Base-by-base conservation (phyloP, 371 early-diverging fungal genomes). In the Lichtheimia hyalospora region DNA sequence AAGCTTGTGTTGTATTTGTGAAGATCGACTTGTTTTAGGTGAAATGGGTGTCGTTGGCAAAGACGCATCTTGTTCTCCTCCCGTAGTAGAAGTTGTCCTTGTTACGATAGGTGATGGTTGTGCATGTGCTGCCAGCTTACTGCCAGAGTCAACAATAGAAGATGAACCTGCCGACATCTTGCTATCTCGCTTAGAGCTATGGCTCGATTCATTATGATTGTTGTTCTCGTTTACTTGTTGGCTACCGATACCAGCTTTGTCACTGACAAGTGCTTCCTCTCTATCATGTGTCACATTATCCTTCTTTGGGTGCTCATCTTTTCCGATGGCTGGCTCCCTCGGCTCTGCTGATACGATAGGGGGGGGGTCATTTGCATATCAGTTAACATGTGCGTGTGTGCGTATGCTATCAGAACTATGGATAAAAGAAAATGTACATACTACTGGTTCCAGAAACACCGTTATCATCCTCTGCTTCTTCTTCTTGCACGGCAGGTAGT, bases 41-140 rank as follows among this genome's bases (percentile, higher is more conserved):
- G 59, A 58, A 21, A 58, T 41, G 2, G 60, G 60, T 3, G 60
- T 60, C 6, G 62, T 52, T 23, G 62, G 51, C 13, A 55, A 14
- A 7, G 46, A 39, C 3, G 54, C 5, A 7, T 23, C 12, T n/a
- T 23, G 18, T 25, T 34, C 18, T 15, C 21, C 54, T 4, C n/a
- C n/a, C 5, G 23, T 10, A 5, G 14, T 55, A 2, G 56, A 43
- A 14, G 56, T 40, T n/a, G 56, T 25, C 41, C 27, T 55, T 43
- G 44, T 55, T 46, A 44, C 41, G 6, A 41, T 25, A 43, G 56
- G 27, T 18, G 46, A 42, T 25, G 39, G 44, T 15, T 18, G 23
- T 34, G 34, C 52, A 34, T 34, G 52, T 52, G 23, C 40, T 34
- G 40, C 53, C 40, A 25, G 7, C 53, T 46, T 57, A 25, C 34